Percentiles rank a stretch among this genome's conserved stretches.
phyloP scores from a whole-genome alignment of 768 basidiomycete genomes.

The Termitomyces sp. region DNA sequence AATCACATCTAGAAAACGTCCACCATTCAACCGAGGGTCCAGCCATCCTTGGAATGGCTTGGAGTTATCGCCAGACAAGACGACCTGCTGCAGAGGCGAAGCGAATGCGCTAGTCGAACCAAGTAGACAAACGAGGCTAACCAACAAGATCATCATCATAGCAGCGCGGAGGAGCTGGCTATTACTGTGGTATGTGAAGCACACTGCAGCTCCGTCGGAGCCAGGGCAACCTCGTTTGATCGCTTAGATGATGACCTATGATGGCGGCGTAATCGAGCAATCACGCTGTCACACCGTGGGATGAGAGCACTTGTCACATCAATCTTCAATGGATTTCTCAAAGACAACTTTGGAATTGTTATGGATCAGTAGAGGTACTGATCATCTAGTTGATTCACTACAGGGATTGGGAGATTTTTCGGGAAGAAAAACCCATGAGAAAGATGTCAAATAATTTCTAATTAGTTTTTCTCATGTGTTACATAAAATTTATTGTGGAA shows the following conservation, averaged over 20 bases:
- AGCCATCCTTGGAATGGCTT: conserved; percentile 30
- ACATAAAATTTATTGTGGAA: too few species aligned
- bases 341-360: too few species aligned
- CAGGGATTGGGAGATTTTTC: too few species aligned
- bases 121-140: background rate
- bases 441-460: too few species aligned
- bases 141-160: background rate
- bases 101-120: background rate
- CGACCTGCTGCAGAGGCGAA: conserved; percentile 9
- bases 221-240: conserved; percentile 7
- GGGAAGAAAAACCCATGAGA: too few species aligned
- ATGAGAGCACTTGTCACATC: too few species aligned
- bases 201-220: conserved; percentile 4
- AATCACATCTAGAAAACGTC: conserved; percentile 66
- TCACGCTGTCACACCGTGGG: background rate
- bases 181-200: background rate
- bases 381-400: too few species aligned
- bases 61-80: background rate
- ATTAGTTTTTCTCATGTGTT: too few species aligned
- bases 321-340: too few species aligned
- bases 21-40: conserved; percentile 72
- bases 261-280: background rate
- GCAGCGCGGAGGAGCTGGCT: background rate
- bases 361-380: too few species aligned
- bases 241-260: background rate